Percentiles rank a stretch among this genome's conserved stretches.
phyloP scores from a whole-genome alignment of 2,329 filamentous ascomycete species.

The Helminthosporium solani region DNA sequence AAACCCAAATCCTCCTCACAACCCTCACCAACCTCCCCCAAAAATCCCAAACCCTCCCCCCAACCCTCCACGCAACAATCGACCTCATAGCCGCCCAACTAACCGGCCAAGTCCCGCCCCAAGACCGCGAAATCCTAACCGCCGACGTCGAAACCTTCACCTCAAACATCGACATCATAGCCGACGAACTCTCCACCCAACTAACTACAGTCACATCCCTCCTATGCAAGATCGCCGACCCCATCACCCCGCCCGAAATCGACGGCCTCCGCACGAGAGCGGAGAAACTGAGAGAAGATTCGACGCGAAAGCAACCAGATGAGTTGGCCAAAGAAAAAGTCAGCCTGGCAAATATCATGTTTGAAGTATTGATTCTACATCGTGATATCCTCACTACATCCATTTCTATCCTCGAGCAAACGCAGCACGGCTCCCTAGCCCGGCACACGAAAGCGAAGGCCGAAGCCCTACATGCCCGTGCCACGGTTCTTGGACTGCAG shows the following conservation, averaged over 20 bases:
- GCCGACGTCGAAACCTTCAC: slow-evolving; percentile 45
- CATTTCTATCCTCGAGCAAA: slow-evolving; percentile 50
- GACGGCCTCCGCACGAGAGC: slow-evolving; percentile 14
- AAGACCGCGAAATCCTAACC: slow-evolving; percentile 43
- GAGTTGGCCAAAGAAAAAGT: slow-evolving; percentile 32
- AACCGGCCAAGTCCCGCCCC: slow-evolving; percentile 34
- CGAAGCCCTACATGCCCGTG: slow-evolving; percentile 46
- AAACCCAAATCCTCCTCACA: slow-evolving; percentile 36
- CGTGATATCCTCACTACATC: slow-evolving; percentile 39
- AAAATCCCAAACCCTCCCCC: slow-evolving; percentile 39
- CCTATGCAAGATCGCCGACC: slow-evolving; percentile 37
- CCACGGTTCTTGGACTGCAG: slow-evolving; percentile 46
- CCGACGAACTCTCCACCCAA: slow-evolving; percentile 36
- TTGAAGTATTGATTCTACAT: slow-evolving; percentile 39
- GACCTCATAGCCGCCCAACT: slow-evolving; percentile 46
- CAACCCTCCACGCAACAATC: slow-evolving; percentile 46
- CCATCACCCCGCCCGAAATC: slow-evolving; percentile 14
- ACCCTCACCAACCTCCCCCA: slow-evolving; percentile 39
- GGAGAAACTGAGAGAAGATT: slow-evolving; percentile 9
- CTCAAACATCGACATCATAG: slow-evolving; percentile 40
- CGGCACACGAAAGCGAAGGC: slow-evolving; percentile 45
- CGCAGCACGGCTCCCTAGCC: slow-evolving; percentile 48
- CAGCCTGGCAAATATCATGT: slow-evolving; percentile 36
- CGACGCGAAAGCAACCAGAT: slow-evolving; percentile 18
- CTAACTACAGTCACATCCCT: slow-evolving; percentile 29